phyloP scores from a whole-genome alignment of 768 basidiomycete genomes.

The Mrakia frigida region DNA sequence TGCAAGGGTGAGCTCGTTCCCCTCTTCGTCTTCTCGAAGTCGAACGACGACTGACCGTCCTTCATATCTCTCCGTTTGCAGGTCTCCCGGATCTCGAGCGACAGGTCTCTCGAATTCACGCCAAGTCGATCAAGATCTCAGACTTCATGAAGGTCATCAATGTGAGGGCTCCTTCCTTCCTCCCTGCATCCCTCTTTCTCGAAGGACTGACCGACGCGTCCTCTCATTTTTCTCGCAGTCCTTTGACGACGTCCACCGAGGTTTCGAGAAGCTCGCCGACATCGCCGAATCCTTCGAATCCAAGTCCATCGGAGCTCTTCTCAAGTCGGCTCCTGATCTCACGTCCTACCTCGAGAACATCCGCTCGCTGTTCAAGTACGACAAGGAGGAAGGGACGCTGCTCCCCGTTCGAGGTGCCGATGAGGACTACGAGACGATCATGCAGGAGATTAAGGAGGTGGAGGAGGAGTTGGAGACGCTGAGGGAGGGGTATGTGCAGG shows the following conservation, averaged over 20 bases:
- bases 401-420: constrained; percentile 81
- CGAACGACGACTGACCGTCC: neutral
- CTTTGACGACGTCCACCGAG: constrained; percentile 67
- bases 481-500: constrained; percentile 61
- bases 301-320: constrained; percentile 64
- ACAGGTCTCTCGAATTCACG: constrained; percentile 89
- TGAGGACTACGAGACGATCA: constrained; percentile 71
- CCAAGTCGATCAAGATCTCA: constrained; percentile 76
- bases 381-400: constrained; percentile 49
- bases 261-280: constrained; percentile 59
- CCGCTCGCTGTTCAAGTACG: constrained; percentile 59
- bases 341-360: constrained; percentile 65
- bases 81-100: constrained; percentile 58
- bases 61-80: neutral
- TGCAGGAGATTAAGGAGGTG: constrained; percentile 61
- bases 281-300: constrained; percentile 70
- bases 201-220: neutral
- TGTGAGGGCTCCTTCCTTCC: constrained; percentile 50
- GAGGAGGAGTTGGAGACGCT: constrained; percentile 68
- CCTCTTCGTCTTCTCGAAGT: too few relatives aligned
- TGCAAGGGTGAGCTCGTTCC: constrained; percentile 52
- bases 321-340: constrained; percentile 78
- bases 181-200: neutral
- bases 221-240: constrained; percentile 49
- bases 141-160: constrained; percentile 80